These are phyloP conservation scores for Punctularia strigosozonata DNA, from an alignment of 768 basidiomycete species.

Conservation along the genomic window DNA sequence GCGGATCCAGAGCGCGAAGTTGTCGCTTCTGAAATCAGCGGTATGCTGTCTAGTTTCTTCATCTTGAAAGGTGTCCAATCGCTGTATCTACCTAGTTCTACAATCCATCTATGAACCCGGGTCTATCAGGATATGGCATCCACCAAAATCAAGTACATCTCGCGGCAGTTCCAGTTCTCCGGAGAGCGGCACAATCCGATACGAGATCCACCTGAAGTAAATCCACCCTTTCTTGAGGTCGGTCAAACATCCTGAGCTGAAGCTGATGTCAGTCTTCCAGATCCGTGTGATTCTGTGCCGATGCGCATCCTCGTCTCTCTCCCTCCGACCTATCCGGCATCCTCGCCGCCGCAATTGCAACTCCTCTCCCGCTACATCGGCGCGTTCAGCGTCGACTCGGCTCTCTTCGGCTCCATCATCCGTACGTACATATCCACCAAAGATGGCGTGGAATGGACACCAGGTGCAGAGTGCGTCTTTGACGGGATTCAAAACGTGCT, in stretches of 20 bases:
- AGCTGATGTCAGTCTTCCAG: constrained; percentile 28
- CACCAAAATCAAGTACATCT: constrained; percentile 14
- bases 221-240: constrained; percentile 12
- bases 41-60: constrained; percentile 14
- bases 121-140: constrained; percentile 48
- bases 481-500: constrained; percentile 73
- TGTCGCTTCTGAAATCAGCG: constrained; percentile 35
- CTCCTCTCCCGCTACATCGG: constrained; percentile 79
- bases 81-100: constrained; percentile 34
- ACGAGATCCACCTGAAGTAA: constrained; percentile 55
- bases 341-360: constrained; percentile 70
- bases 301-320: constrained; percentile 30
- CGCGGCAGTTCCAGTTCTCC: constrained; percentile 13
- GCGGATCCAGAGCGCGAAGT: constrained; percentile 26
- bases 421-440: constrained; percentile 75
- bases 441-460: constrained; percentile 65
- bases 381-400: constrained; percentile 60
- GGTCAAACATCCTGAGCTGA: constrained; percentile 1
- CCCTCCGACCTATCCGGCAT: constrained; percentile 45
- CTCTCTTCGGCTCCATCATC: constrained; percentile 65
- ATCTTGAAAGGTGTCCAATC: constrained; percentile 6
- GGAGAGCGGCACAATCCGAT: constrained; percentile 33
- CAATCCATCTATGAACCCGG: constrained; percentile 74
- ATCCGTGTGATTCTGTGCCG: constrained; percentile 27
- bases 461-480: constrained; percentile 58